Evolutionary conservation across 345 rosid genomes (phyloP).

Genomic region (Balakata baccata): DNA sequence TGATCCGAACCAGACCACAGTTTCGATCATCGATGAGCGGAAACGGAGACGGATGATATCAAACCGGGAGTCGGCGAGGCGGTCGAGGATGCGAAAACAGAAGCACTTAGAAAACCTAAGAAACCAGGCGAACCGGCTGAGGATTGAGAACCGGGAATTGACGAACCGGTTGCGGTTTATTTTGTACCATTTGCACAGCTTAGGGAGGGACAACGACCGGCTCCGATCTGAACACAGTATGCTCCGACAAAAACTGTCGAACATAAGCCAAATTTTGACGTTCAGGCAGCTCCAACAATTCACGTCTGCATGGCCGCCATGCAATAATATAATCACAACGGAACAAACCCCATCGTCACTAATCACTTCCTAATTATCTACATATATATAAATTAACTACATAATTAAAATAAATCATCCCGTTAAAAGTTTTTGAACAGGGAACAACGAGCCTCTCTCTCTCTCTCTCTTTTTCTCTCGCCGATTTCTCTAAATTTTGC

Average conservation of each 20-base stretch:
- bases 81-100: conserved; percentile 80
- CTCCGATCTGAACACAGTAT: conserved; percentile 51
- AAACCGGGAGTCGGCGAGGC: conserved; percentile 86
- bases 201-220: conserved; percentile 48
- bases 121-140: conserved; percentile 61
- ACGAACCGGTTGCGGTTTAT: conserved; percentile 50
- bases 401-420: conserved; percentile 5
- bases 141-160: conserved; percentile 62
- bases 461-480: conserved; percentile 6
- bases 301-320: conserved; percentile 60
- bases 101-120: conserved; percentile 67
- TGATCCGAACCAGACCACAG: conserved; percentile 30
- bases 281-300: conserved; percentile 48
- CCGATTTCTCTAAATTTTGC: conserved; percentile 17
- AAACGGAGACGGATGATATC: conserved; percentile 76
- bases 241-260: conserved; percentile 56
- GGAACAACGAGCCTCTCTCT: conserved; percentile 11
- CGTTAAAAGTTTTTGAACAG: conserved; percentile 11
- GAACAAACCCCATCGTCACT: conserved; percentile 43
- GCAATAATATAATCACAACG: conserved; percentile 35
- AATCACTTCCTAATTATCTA: conserved; percentile 31
- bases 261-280: conserved; percentile 44
- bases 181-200: conserved; percentile 40
- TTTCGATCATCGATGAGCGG: conserved; percentile 45
- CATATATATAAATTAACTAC: too few species aligned